phyloP scores from a whole-genome alignment of 371 early-diverging fungal genomes.

The Rhizopus arrhizus region DNA sequence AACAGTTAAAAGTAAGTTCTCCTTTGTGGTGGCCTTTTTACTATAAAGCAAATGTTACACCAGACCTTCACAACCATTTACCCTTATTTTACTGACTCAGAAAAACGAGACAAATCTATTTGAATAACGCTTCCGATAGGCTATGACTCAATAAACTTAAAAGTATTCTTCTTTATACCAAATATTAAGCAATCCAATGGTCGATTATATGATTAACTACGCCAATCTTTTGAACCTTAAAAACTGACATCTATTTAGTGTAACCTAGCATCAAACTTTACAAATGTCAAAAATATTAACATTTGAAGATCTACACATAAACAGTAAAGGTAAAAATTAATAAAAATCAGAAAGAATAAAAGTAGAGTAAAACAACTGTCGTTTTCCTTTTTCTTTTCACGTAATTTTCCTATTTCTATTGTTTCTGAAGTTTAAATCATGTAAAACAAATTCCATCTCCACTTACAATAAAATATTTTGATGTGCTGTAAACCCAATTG shows the following conservation, averaged over 20 bases:
- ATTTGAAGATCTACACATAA: not conserved
- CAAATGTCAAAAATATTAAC: not conserved
- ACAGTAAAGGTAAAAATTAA: not conserved
- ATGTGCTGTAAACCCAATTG: not conserved
- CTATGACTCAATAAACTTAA: no score
- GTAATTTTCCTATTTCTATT: not conserved
- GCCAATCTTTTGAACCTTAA: no score
- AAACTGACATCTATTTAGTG: not conserved
- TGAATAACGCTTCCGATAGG: no score
- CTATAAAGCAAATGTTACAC: no score
- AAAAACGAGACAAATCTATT: no score
- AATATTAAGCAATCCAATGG: no score
- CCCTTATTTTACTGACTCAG: no score
- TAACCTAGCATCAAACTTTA: not conserved
- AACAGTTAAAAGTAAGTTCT: no score
- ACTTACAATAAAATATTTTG: conserved; percentile 5
- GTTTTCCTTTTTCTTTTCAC: not conserved
- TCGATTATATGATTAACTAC: no score
- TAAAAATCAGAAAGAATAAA: not conserved
- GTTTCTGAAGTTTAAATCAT: not conserved
- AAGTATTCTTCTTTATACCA: no score
- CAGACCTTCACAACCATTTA: no score
- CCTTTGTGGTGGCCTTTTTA: no score
- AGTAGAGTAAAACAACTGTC: not conserved
- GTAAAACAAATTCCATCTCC: conserved; percentile 8